phyloP scores from a whole-genome alignment of 169 alveolate genomes.

The Eimeria tenella region DNA sequence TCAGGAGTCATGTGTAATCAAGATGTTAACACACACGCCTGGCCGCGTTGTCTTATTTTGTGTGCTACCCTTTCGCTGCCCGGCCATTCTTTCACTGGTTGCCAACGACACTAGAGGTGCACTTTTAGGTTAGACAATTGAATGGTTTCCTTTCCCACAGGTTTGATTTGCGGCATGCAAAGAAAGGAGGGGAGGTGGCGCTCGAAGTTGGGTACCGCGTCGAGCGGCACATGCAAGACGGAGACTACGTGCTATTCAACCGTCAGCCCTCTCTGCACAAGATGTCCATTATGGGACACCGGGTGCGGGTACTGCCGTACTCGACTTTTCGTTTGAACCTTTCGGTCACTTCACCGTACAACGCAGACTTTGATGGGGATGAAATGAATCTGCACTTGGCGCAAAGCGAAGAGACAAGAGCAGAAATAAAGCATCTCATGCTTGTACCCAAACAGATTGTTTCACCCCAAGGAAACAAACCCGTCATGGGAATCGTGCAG shows the following conservation, averaged over 20 bases:
- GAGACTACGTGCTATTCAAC: constrained; percentile 99
- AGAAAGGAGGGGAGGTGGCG: constrained; percentile 91
- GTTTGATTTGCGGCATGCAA: constrained; percentile 83
- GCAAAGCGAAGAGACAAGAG: constrained; percentile 98
- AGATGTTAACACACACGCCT: too few species aligned
- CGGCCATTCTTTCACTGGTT: too few species aligned
- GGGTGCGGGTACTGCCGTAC: constrained; percentile 97
- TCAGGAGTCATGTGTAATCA: too few species aligned
- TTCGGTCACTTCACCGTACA: constrained; percentile 99
- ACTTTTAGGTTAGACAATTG: not conserved
- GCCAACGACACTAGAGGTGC: too few species aligned
- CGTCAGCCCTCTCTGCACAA: constrained; percentile 99
- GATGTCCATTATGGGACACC: constrained; percentile 99
- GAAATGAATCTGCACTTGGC: constrained; percentile 99
- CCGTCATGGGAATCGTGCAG: constrained; percentile 99
- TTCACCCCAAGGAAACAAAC: constrained; percentile 99
- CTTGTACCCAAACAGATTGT: constrained; percentile 99
- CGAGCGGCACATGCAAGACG: constrained; percentile 99
- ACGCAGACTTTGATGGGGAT: constrained; percentile 99
- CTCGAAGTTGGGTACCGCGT: constrained; percentile 97
- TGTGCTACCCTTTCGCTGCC: too few species aligned
- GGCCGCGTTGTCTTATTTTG: too few species aligned
- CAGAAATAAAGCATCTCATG: constrained; percentile 99
- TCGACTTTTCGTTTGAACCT: constrained; percentile 99
- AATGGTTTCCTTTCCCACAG: not conserved